Percentiles rank a stretch among this genome's conserved stretches.
phyloP scores from a whole-genome alignment of 2,329 filamentous ascomycete genomes.

The Monosporascus sp. region DNA sequence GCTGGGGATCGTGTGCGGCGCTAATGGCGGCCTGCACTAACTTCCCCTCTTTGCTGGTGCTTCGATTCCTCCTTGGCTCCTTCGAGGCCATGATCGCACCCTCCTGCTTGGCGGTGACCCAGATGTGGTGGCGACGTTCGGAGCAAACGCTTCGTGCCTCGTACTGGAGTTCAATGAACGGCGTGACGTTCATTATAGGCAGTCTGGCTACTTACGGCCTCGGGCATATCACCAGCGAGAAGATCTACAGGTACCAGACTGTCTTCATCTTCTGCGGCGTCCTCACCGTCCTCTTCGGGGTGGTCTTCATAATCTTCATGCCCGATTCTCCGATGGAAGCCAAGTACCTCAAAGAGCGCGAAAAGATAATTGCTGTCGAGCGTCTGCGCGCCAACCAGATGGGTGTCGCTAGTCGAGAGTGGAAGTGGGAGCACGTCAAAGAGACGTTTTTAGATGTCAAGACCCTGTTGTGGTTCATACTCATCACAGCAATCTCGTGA shows the following conservation, averaged over 20 bases:
- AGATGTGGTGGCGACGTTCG: constrained; percentile 49
- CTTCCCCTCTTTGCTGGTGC: constrained; percentile 39
- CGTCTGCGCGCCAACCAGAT: constrained; percentile 70
- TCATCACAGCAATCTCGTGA: constrained; percentile 53
- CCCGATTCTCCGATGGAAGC: constrained; percentile 59
- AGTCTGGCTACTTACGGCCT: constrained; percentile 49
- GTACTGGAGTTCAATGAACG: constrained; percentile 52
- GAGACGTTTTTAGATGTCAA: constrained; percentile 38
- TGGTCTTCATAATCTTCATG: constrained; percentile 50
- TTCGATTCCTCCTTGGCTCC: constrained; percentile 40
- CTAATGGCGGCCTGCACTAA: constrained; percentile 46
- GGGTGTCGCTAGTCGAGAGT: constrained; percentile 65
- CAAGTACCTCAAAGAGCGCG: constrained; percentile 56
- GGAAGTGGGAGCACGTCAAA: constrained; percentile 62
- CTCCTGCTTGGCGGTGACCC: constrained; percentile 45
- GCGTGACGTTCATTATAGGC: constrained; percentile 49
- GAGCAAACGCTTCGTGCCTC: constrained; percentile 46
- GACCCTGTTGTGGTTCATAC: constrained; percentile 56
- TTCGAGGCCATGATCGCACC: constrained; percentile 47
- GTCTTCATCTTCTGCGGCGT: constrained; percentile 45
- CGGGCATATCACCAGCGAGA: constrained; percentile 39
- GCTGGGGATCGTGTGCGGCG: constrained; percentile 42
- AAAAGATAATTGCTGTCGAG: constrained; percentile 64
- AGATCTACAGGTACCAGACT: constrained; percentile 46
- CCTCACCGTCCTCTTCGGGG: constrained; percentile 46